These are phyloP conservation scores for Colletotrichum nymphaeae DNA, from an alignment of 2,329 filamentous ascomycete species.

Conservation along the genomic window DNA sequence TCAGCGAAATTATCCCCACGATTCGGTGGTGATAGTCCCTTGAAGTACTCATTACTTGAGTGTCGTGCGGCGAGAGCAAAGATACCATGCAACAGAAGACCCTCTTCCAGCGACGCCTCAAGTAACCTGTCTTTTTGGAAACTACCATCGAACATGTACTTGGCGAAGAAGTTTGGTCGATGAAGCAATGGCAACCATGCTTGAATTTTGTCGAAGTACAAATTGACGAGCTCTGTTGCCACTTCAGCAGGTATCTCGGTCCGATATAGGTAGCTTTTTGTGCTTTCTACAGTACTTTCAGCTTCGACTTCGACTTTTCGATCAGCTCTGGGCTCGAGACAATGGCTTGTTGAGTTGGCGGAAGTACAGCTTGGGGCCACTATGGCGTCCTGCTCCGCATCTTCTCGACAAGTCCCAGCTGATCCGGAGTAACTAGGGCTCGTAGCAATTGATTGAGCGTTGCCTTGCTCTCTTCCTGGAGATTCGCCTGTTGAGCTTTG, in stretches of 20 bases:
- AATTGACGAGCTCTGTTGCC: not conserved
- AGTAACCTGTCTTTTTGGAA: not conserved
- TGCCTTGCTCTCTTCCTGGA: not conserved
- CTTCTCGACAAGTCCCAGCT: not conserved
- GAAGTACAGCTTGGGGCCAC: accelerated
- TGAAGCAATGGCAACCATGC: not conserved
- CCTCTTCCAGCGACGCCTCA: not conserved
- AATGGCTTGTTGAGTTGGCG: not conserved
- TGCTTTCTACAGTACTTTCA: no score
- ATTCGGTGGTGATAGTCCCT: not conserved
- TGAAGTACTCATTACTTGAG: not conserved
- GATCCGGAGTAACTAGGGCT: not conserved
- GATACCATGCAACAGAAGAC: not conserved
- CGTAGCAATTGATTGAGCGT: not conserved
- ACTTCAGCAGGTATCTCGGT: not conserved
- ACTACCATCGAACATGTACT: not conserved
- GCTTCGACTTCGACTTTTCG: not conserved
- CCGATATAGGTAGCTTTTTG: no score
- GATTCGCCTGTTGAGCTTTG: not conserved
- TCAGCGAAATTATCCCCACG: not conserved
- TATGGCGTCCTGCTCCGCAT: not conserved
- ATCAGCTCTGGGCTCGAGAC: not conserved
- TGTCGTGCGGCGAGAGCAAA: not conserved
- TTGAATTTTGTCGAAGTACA: not conserved
- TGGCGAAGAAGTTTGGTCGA: not conserved